A percentile compares a stretch with the other conserved stretches of the same genome.
These are phyloP conservation scores for Fusarium chuoi DNA, from an alignment of 2,329 filamentous ascomycete genomes.

Conservation along the genomic window DNA sequence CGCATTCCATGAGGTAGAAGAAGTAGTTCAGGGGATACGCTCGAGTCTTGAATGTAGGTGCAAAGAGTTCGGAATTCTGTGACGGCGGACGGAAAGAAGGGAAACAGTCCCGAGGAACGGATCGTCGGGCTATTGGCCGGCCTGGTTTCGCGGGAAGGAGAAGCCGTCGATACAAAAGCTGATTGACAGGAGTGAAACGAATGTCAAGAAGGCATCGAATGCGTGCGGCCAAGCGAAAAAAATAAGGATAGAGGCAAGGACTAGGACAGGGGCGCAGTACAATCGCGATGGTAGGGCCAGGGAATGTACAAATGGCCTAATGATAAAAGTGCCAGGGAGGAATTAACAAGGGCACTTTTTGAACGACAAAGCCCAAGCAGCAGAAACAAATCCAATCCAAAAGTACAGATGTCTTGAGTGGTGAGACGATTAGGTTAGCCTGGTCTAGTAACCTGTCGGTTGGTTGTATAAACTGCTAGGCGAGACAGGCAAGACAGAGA, in stretches of 20 bases:
- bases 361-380: background rate
- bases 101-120: conserved; percentile 6
- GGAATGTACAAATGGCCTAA: conserved; percentile 18
- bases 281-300: conserved; percentile 23
- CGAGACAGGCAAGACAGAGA: background rate
- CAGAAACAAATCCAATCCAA: conserved; percentile 18
- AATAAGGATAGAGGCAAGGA: conserved; percentile 9
- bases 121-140: conserved; percentile 11
- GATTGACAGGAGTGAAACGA: conserved; percentile 34
- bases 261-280: conserved; percentile 27
- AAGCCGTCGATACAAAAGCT: conserved; percentile 13
- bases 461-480: background rate
- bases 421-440: conserved; percentile 13
- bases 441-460: conserved; percentile 10
- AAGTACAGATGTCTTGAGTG: conserved; percentile 31
- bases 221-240: conserved; percentile 15
- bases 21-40: conserved; percentile 1
- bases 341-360: conserved; percentile 18
- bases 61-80: conserved; percentile 2
- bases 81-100: conserved; percentile 8
- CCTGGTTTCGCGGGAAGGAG: conserved; percentile 24
- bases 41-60: background rate
- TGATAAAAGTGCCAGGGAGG: conserved; percentile 6
- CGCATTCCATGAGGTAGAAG: conserved; percentile 64
- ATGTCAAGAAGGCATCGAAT: conserved; percentile 41